Evolutionary conservation across 1,284 basidiomycete genomes (phyloP).

Genomic region (Ustilago shanxiensis): DNA sequence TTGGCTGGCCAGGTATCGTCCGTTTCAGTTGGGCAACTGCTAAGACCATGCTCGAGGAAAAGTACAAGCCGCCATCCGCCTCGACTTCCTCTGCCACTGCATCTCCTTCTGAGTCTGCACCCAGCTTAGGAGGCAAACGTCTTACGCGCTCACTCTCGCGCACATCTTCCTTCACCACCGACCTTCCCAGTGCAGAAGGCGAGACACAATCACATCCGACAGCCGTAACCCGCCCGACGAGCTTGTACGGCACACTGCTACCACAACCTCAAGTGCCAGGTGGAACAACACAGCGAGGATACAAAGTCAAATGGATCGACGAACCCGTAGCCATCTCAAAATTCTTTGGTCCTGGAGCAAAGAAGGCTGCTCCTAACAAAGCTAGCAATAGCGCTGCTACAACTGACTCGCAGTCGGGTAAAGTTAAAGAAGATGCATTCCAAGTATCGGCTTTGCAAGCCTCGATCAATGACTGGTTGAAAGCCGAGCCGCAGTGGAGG

Average conservation of each 20-base stretch:
- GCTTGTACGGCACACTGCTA: constrained; percentile 35
- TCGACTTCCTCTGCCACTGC: background rate
- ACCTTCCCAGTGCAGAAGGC: background rate
- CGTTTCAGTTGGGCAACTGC: constrained; percentile 97
- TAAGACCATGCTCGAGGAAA: constrained; percentile 85
- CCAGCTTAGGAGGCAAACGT: constrained; percentile 9
- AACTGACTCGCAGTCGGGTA: background rate
- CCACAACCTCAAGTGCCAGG: constrained; percentile 18
- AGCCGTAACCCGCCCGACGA: constrained; percentile 9
- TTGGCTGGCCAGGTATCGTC: constrained; percentile 90
- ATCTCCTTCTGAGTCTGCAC: background rate
- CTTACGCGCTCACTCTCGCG: constrained; percentile 29
- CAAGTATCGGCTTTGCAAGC: constrained; percentile 15
- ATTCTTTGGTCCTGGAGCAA: constrained; percentile 41
- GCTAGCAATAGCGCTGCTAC: background rate
- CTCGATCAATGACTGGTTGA: constrained; percentile 35
- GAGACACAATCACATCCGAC: background rate
- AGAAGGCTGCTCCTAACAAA: constrained; percentile 14
- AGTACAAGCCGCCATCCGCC: constrained; percentile 24
- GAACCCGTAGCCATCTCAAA: constrained; percentile 52
- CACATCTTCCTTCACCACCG: constrained; percentile 17
- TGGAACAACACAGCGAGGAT: constrained; percentile 26
- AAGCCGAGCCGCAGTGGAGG: constrained; percentile 15
- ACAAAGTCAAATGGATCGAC: constrained; percentile 58
- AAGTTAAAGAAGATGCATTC: constrained; percentile 1